phyloP scores from a whole-genome alignment of 805 yeast genomes.

The Priceomyces castillae region DNA sequence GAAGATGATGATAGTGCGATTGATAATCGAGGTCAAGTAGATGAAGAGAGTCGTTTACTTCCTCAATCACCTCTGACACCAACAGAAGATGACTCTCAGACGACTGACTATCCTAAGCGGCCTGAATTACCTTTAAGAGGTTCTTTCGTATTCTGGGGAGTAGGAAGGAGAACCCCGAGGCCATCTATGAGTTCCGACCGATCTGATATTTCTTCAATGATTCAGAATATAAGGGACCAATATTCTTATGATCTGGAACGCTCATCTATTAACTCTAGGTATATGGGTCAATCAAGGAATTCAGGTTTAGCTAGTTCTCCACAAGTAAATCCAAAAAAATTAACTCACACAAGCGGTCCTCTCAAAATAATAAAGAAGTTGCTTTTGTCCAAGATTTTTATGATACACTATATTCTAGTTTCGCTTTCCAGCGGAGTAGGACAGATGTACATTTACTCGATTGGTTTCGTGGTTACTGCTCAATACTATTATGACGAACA shows the following conservation, averaged over 20 bases:
- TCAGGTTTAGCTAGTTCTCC: background rate
- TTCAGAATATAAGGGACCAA: slow-evolving; percentile 7
- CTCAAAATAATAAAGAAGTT: slow-evolving; percentile 19
- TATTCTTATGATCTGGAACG: slow-evolving; percentile 1
- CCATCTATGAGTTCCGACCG: slow-evolving; percentile 14
- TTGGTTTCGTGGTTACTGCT: slow-evolving; percentile 65
- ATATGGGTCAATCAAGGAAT: background rate
- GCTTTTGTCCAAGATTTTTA: slow-evolving; percentile 32
- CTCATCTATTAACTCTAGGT: background rate
- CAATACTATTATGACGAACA: slow-evolving; percentile 25
- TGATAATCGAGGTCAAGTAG: background rate
- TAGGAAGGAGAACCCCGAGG: slow-evolving; percentile 32
- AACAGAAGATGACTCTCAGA: background rate
- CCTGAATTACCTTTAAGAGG: slow-evolving; percentile 20
- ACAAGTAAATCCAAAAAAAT: background rate
- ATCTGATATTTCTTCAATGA: slow-evolving; percentile 11
- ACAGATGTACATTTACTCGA: slow-evolving; percentile 68
- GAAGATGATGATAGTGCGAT: slow-evolving; percentile 18
- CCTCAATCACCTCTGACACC: background rate
- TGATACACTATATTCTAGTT: slow-evolving; percentile 53
- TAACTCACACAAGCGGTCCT: slow-evolving; percentile 9
- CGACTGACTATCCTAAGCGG: too few species aligned
- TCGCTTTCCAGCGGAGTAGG: slow-evolving; percentile 62
- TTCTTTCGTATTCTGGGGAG: slow-evolving; percentile 41
- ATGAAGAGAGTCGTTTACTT: slow-evolving; percentile 6